These are phyloP conservation scores for Phytophthora ohioensis DNA, from an alignment of 352 stramenopile species.

Conservation along the genomic window DNA sequence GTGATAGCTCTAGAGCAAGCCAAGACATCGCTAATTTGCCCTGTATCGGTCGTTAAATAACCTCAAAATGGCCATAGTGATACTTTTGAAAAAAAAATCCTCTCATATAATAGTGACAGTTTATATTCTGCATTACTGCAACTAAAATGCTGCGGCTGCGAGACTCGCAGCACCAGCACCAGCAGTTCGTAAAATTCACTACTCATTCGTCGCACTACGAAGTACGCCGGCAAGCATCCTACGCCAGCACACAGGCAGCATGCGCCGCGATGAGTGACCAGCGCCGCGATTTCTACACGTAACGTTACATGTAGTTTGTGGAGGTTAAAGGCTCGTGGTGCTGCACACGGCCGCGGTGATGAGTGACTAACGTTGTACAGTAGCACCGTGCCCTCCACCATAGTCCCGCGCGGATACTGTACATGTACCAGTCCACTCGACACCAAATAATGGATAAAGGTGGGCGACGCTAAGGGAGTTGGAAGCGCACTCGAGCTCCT, in stretches of 20 bases:
- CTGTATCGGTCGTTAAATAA: no score
- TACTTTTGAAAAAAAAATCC: no score
- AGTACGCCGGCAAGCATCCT: background rate
- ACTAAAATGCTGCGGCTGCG: no score
- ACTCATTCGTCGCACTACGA: background rate
- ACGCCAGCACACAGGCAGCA: slow-evolving; percentile 5
- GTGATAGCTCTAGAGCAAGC: no score
- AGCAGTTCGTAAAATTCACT: no score
- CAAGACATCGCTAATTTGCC: no score
- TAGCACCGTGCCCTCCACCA: slow-evolving; percentile 5
- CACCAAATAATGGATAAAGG: slow-evolving; percentile 33
- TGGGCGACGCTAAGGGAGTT: slow-evolving; percentile 4
- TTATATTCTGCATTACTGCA: no score
- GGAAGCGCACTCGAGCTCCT: slow-evolving; percentile 14
- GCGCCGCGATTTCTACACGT: background rate
- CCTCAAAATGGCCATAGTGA: no score
- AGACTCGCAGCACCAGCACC: no score
- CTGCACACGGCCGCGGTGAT: slow-evolving; percentile 3
- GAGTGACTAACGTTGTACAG: slow-evolving; percentile 18
- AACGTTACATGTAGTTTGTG: background rate
- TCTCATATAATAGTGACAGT: no score
- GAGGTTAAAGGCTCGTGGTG: slow-evolving; percentile 12
- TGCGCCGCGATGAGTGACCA: slow-evolving; percentile 8
- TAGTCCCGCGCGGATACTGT: no score
- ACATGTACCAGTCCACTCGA: background rate